Conservation (phyloP, 2,329 filamentous ascomycete species). For the Meredithiella fracta region DNA sequence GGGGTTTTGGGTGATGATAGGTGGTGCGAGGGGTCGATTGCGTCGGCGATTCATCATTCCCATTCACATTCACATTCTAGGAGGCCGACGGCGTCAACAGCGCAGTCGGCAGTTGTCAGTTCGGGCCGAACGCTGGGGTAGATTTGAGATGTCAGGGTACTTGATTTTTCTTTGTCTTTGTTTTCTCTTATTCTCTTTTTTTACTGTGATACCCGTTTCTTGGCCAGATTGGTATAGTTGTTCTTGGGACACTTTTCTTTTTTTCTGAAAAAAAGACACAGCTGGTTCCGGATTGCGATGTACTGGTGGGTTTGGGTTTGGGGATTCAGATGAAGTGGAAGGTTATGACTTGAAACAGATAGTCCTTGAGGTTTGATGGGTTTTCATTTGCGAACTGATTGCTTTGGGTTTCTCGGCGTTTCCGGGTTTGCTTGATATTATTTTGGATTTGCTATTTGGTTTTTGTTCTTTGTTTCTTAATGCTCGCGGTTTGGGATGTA, state of each 20-base stretch:
- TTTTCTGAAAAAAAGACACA: conserved; percentile 13
- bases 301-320: background rate
- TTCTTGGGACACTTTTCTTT: conserved; percentile 10
- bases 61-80: conserved; percentile 1
- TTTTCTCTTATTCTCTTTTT: conserved; percentile 8
- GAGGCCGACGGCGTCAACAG: conserved; percentile 15
- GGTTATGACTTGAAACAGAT: too few species aligned
- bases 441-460: conserved; percentile 1
- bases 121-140: conserved; percentile 33
- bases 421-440: background rate
- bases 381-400: background rate
- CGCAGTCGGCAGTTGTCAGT: conserved; percentile 35
- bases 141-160: conserved; percentile 15
- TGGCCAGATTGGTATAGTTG: background rate
- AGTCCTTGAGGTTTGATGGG: too few species aligned
- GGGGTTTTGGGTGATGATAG: conserved; percentile 45
- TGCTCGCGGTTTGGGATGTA: background rate
- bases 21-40: conserved; percentile 24
- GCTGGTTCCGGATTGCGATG: background rate
- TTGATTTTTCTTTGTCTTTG: conserved; percentile 16
- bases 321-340: too few species aligned
- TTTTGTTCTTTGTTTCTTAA: background rate
- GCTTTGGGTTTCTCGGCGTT: background rate
- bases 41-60: conserved; percentile 8
- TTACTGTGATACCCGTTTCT: conserved; percentile 14